Conservation (phyloP, 1,284 basidiomycete species). For the Volvariella surrecta region DNA sequence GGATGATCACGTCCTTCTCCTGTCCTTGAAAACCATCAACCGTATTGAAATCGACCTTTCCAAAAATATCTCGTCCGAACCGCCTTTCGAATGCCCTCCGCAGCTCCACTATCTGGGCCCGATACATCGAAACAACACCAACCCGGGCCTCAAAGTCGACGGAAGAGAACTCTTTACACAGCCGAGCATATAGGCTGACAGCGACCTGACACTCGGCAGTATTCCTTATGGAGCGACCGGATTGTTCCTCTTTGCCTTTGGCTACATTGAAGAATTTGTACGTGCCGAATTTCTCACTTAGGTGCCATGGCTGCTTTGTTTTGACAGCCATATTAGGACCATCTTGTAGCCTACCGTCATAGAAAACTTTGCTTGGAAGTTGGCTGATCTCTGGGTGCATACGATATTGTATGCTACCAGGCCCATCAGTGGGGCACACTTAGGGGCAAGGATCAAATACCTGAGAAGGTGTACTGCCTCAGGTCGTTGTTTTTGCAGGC, state of each 20-base stretch:
- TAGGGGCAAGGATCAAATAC: conserved; percentile 29
- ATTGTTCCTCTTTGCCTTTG: conserved; percentile 48
- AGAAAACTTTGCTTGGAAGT: conserved; percentile 89
- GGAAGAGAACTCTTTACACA: conserved; percentile 58
- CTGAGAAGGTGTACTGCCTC: conserved; percentile 87
- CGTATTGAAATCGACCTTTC: conserved; percentile 89
- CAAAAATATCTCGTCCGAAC: conserved; percentile 70
- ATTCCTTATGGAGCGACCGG: conserved; percentile 70
- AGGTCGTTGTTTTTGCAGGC: conserved; percentile 75
- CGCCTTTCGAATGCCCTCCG: conserved; percentile 60
- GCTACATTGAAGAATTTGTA: conserved; percentile 87
- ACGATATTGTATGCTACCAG: conserved; percentile 89
- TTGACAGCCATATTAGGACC: conserved; percentile 85
- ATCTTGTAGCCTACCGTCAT: conserved; percentile 74
- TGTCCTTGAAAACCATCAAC: conserved; percentile 98
- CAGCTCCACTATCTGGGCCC: conserved; percentile 82
- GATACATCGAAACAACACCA: conserved; percentile 94
- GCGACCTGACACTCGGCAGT: conserved; percentile 71
- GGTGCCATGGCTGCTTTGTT: conserved; percentile 86
- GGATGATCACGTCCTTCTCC: conserved; percentile 94
- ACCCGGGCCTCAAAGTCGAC: conserved; percentile 72
- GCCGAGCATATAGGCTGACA: conserved; percentile 69
- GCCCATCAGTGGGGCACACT: neutral
- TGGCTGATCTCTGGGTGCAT: conserved; percentile 97
- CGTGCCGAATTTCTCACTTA: conserved; percentile 69